A percentile compares a stretch with the other conserved stretches of the same genome.
phyloP scores from a whole-genome alignment of 129 eudicot species.

The Apium graveolens region DNA sequence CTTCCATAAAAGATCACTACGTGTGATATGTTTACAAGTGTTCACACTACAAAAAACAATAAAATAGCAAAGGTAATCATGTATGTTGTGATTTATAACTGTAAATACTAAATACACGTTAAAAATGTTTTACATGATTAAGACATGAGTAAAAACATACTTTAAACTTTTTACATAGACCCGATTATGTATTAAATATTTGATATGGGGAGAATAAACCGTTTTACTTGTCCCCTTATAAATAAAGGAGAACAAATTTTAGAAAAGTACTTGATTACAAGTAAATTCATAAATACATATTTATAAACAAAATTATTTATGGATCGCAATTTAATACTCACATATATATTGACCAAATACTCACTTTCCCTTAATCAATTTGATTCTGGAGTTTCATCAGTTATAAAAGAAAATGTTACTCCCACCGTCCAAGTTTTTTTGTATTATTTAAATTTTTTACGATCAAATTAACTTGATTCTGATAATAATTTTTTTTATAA shows the following conservation, averaged over 20 bases:
- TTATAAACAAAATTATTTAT: too few species aligned
- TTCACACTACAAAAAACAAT: conserved; percentile 1
- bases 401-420: too few species aligned
- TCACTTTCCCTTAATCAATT: too few species aligned
- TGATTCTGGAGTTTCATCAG: too few species aligned
- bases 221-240: not conserved
- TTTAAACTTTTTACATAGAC: not conserved
- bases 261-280: not conserved
- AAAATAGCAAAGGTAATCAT: not conserved
- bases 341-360: too few species aligned
- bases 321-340: too few species aligned
- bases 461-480: too few species aligned
- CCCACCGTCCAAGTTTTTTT: too few species aligned
- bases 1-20: not conserved
- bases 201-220: not conserved
- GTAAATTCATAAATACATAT: too few species aligned
- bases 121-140: not conserved
- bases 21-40: not conserved
- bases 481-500: too few species aligned
- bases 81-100: not conserved
- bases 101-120: too few species aligned
- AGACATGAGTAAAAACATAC: not conserved
- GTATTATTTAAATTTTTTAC: too few species aligned
- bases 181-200: not conserved
- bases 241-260: not conserved